These are phyloP conservation scores for Theobroma grandiflorum DNA, from an alignment of 441 rosid species.

Conservation along the genomic window DNA sequence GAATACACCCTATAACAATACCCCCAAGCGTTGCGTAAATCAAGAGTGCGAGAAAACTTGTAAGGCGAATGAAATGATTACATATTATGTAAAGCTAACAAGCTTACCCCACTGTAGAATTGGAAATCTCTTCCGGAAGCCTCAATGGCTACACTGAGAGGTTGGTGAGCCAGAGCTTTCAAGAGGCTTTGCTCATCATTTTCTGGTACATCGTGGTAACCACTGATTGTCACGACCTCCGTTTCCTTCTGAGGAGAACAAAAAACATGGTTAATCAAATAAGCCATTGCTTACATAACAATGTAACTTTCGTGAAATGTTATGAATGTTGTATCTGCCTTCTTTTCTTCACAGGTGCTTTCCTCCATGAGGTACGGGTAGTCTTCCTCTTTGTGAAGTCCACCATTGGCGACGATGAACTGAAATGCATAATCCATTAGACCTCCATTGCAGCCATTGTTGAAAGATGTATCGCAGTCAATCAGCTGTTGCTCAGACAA, in stretches of 20 bases:
- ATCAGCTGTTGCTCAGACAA: conserved; percentile 92
- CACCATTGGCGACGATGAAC: conserved; percentile 73
- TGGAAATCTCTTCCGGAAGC: conserved; percentile 96
- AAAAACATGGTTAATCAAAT: conserved; percentile 10
- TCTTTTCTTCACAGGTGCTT: conserved; percentile 77
- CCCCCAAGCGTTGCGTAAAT: background rate
- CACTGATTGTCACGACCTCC: conserved; percentile 67
- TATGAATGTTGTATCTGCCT: conserved; percentile 46
- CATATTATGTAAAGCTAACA: background rate
- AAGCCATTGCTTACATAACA: background rate
- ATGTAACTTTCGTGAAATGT: background rate
- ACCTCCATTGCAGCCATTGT: conserved; percentile 95
- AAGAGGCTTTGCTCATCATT: conserved; percentile 73
- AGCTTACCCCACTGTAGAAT: conserved; percentile 87
- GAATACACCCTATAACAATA: conserved; percentile 73
- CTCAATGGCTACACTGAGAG: conserved; percentile 91
- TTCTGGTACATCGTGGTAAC: conserved; percentile 82
- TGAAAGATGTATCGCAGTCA: conserved; percentile 79
- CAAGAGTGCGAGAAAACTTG: background rate
- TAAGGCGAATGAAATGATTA: background rate
- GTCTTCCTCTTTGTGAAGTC: conserved; percentile 86
- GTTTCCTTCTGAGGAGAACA: conserved; percentile 57
- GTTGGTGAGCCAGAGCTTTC: conserved; percentile 89
- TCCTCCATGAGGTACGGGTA: conserved; percentile 95
- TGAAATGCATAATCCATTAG: conserved; percentile 96